Percentiles rank a stretch among this genome's conserved stretches.
These are phyloP conservation scores for Aspergillus haitiensis DNA, from an alignment of 495 filamentous ascomycete genomes.

Conservation along the genomic window DNA sequence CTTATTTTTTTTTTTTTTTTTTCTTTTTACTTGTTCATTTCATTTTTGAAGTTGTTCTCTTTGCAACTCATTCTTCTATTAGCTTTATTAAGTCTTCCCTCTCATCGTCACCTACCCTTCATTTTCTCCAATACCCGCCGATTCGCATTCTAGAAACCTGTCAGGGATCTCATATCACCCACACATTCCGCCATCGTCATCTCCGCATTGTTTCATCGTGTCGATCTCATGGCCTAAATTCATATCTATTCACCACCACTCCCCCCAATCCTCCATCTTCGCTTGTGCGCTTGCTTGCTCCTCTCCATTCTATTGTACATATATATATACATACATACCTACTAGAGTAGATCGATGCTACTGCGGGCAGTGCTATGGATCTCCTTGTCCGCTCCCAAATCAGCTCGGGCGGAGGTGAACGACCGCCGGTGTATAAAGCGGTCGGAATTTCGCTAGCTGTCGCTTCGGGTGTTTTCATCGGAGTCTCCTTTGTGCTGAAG, in stretches of 20 bases:
- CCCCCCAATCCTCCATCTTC: background rate
- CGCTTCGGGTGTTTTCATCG: slow-evolving; percentile 90
- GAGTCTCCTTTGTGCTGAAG: slow-evolving; percentile 92
- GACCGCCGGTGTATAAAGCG: slow-evolving; percentile 73
- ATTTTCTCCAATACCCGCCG: background rate
- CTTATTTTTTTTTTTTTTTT: background rate
- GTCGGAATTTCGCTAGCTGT: slow-evolving; percentile 86
- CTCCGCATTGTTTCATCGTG: slow-evolving; percentile 12
- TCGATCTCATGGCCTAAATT: slow-evolving; percentile 20
- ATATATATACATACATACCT: background rate
- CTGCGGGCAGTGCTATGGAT: slow-evolving; percentile 47
- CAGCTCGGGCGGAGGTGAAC: slow-evolving; percentile 35
- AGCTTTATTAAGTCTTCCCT: slow-evolving; percentile 4
- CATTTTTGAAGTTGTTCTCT: no score
- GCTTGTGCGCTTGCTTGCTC: no score
- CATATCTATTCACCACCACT: slow-evolving; percentile 9
- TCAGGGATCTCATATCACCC: background rate
- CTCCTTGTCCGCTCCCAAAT: slow-evolving; percentile 50
- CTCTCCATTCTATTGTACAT: slow-evolving; percentile 4
- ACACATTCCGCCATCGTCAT: slow-evolving; percentile 15
- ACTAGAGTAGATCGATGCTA: slow-evolving; percentile 3
- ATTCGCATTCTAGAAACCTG: slow-evolving; percentile 9
- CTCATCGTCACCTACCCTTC: background rate
- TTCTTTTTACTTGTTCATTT: no score
- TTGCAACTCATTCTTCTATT: background rate